These are phyloP conservation scores for Rhizopus arrhizus DNA, from an alignment of 371 early-diverging fungal species.

Conservation along the genomic window DNA sequence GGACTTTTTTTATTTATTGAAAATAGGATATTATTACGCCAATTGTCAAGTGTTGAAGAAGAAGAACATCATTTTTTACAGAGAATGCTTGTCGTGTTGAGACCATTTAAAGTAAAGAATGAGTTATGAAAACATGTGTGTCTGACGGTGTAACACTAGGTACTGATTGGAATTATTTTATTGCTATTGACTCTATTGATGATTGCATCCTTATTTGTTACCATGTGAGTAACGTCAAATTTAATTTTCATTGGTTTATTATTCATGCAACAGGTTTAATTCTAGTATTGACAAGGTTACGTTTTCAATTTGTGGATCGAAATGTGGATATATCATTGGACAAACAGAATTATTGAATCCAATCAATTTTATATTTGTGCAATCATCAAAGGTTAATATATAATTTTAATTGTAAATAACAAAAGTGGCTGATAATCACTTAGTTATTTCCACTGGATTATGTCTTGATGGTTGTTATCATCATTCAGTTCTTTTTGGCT, in stretches of 20 bases:
- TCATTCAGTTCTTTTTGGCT: conserved; percentile 56
- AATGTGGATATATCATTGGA: conserved; percentile 65
- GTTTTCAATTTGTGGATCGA: conserved; percentile 60
- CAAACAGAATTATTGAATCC: conserved; percentile 62
- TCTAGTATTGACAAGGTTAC: conserved; percentile 52
- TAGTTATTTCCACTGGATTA: conserved; percentile 61
- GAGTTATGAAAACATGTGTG: background rate
- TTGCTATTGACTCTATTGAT: conserved; percentile 37
- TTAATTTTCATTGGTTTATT: background rate
- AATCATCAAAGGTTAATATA: conserved; percentile 50
- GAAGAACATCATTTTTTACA: conserved; percentile 21
- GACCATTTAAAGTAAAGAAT: conserved; percentile 32
- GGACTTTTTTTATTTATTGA: conserved; percentile 3
- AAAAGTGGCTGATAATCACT: background rate
- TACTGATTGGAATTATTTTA: conserved; percentile 37
- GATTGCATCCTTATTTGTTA: conserved; percentile 47
- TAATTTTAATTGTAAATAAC: background rate
- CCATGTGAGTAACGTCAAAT: conserved; percentile 37
- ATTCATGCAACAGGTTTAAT: conserved; percentile 12
- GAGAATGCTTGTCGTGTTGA: conserved; percentile 16
- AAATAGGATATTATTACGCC: conserved; percentile 31
- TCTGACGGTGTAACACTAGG: conserved; percentile 24
- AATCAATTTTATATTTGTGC: conserved; percentile 58
- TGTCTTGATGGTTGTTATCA: conserved; percentile 49
- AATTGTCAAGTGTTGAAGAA: conserved; percentile 27